Percentiles rank a stretch among this genome's conserved stretches.
Evolutionary conservation across 2,329 filamentous ascomycete genomes (phyloP).

Genomic region (Aureobasidium sp.): DNA sequence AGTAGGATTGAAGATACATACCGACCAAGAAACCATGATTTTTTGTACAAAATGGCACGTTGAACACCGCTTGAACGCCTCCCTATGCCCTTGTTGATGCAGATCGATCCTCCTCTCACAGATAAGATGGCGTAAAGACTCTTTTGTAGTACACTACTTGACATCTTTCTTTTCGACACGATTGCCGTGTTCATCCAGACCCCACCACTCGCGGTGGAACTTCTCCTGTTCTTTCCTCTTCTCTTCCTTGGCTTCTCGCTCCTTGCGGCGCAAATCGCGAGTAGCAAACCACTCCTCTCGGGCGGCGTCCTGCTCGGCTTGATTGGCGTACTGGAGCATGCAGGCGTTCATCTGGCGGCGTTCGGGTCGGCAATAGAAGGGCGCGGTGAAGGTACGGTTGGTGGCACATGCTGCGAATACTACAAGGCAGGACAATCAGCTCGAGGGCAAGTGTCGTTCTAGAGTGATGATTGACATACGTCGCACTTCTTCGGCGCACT

Average conservation of each 20-base stretch:
- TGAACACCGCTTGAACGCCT: neutral
- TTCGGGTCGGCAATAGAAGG: slow-evolving; percentile 74
- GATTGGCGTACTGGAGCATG: slow-evolving; percentile 81
- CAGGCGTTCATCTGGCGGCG: slow-evolving; percentile 86
- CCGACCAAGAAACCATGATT: neutral
- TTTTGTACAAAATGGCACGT: neutral
- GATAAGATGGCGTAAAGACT: neutral
- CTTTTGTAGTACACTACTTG: neutral
- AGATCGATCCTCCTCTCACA: neutral
- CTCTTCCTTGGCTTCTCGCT: slow-evolving; percentile 51
- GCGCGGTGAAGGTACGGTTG: slow-evolving; percentile 76
- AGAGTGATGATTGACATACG: slow-evolving; percentile 25
- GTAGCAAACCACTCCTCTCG: slow-evolving; percentile 87
- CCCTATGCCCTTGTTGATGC: neutral
- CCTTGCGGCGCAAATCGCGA: slow-evolving; percentile 59
- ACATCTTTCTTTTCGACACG: slow-evolving; percentile 21
- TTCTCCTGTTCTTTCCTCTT: slow-evolving; percentile 36
- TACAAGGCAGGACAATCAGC: slow-evolving; percentile 30
- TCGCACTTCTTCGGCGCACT: slow-evolving; percentile 56
- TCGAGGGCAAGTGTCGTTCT: neutral
- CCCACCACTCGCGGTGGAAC: slow-evolving; percentile 46
- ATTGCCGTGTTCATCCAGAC: slow-evolving; percentile 32
- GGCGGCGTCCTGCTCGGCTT: slow-evolving; percentile 76
- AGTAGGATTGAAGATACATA: slow-evolving; percentile 1
- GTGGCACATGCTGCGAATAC: slow-evolving; percentile 88